phyloP scores from a whole-genome alignment of 208 protist genomes.

The Leishmania major region DNA sequence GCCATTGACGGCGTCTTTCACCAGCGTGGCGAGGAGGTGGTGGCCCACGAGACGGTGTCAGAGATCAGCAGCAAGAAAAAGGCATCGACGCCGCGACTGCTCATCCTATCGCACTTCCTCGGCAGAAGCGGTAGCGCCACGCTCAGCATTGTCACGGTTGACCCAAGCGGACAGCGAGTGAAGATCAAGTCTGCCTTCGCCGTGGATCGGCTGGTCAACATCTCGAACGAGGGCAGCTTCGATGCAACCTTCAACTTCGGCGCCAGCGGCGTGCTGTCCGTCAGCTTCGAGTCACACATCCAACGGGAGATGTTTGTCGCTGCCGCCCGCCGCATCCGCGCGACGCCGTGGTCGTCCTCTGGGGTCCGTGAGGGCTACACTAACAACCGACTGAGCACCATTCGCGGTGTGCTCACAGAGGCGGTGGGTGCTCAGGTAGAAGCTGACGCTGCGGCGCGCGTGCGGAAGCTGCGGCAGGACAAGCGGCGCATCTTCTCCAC shows the following conservation, averaged over 20 bases:
- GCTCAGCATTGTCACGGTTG: constrained; percentile 46
- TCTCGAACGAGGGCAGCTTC: constrained; percentile 76
- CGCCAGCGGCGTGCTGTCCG: constrained; percentile 77
- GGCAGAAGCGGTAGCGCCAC: constrained; percentile 26
- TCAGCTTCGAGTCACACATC: constrained; percentile 88
- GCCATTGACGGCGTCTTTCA: constrained; percentile 70
- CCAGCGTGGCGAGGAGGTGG: constrained; percentile 76
- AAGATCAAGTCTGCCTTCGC: constrained; percentile 79
- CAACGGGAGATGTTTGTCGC: constrained; percentile 90
- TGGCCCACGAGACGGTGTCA: constrained; percentile 73
- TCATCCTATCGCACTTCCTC: constrained; percentile 63
- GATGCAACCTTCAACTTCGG: constrained; percentile 89
- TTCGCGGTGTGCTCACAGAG: constrained; percentile 72
- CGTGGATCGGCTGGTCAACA: constrained; percentile 70
- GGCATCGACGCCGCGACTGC: constrained; percentile 46
- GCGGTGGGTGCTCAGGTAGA: constrained; percentile 60
- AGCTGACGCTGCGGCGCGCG: constrained; percentile 71
- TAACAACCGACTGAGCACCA: constrained; percentile 23
- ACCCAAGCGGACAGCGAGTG: constrained; percentile 34
- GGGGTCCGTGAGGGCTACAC: constrained; percentile 12
- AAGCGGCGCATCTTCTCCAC: constrained; percentile 64
- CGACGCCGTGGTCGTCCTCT: constrained; percentile 10
- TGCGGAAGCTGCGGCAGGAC: constrained; percentile 70
- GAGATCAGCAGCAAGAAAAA: constrained; percentile 56
- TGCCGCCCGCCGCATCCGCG: constrained; percentile 56